phyloP scores from a whole-genome alignment of 2,329 filamentous ascomycete species.

The Fusarium vanettenii region DNA sequence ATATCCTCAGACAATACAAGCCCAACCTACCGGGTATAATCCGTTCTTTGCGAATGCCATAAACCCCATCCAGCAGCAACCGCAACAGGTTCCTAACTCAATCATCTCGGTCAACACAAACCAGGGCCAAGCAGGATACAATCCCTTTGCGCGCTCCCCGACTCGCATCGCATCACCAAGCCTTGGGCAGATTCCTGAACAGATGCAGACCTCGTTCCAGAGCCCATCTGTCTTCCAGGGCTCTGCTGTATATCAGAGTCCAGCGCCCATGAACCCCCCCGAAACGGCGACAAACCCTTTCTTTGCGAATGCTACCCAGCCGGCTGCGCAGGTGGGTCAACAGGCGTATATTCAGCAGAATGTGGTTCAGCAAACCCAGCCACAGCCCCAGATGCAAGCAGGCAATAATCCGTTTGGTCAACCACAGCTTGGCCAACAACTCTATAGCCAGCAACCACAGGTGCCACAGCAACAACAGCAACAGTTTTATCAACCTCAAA shows the following conservation, averaged over 20 bases:
- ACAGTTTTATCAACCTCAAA: constrained; percentile 55
- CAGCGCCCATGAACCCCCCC: constrained; percentile 36
- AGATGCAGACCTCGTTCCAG: constrained; percentile 59
- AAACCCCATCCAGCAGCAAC: constrained; percentile 47
- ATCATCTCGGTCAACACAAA: constrained; percentile 55
- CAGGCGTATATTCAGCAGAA: constrained; percentile 44
- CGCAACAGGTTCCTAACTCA: constrained; percentile 46
- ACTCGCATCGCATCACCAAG: constrained; percentile 62
- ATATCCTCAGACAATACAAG: constrained; percentile 55
- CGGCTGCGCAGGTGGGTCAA: constrained; percentile 41
- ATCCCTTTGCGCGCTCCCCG: constrained; percentile 63
- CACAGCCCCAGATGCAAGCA: constrained; percentile 27
- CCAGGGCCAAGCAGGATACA: constrained; percentile 52
- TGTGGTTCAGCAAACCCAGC: constrained; percentile 28
- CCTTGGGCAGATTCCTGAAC: constrained; percentile 65
- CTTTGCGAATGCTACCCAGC: constrained; percentile 46
- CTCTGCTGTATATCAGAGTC: constrained; percentile 49
- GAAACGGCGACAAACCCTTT: constrained; percentile 53
- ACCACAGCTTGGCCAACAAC: constrained; percentile 26
- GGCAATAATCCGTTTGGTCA: constrained; percentile 31
- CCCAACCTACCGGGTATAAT: constrained; percentile 60
- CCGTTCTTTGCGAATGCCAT: constrained; percentile 60
- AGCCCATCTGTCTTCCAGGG: constrained; percentile 45
- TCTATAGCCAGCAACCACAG: constrained; percentile 40
- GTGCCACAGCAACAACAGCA: constrained; percentile 45